These are phyloP conservation scores for Fusarium bulbicola DNA, from an alignment of 2,329 filamentous ascomycete species.

Conservation along the genomic window DNA sequence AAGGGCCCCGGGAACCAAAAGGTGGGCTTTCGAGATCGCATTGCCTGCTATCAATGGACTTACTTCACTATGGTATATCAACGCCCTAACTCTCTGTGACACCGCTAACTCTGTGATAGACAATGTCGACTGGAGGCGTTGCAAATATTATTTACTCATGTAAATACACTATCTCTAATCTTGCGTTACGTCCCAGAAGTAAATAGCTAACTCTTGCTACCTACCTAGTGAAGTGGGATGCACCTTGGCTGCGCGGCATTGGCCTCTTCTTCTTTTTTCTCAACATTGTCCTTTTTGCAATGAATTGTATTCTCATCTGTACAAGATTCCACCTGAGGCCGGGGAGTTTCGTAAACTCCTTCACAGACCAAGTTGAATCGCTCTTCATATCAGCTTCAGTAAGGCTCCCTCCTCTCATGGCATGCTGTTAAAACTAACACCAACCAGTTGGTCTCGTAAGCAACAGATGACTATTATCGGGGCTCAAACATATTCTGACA, in stretches of 20 bases:
- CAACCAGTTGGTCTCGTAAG: constrained; percentile 56
- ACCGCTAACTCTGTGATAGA: constrained; percentile 25
- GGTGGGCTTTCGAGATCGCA: constrained; percentile 59
- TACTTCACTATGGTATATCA: constrained; percentile 70
- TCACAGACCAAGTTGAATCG: constrained; percentile 80
- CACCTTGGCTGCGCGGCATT: constrained; percentile 65
- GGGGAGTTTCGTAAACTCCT: constrained; percentile 74
- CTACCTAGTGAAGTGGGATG: constrained; percentile 41
- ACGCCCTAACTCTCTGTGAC: neutral
- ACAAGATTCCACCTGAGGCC: constrained; percentile 76
- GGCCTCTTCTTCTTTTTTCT: constrained; percentile 70
- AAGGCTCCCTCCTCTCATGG: constrained; percentile 9
- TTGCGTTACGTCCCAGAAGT: neutral
- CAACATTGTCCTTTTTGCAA: constrained; percentile 69
- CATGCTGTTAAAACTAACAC: neutral
- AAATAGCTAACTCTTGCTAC: neutral
- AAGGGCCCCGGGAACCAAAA: constrained; percentile 40
- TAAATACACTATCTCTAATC: neutral
- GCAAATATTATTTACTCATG: constrained; percentile 61
- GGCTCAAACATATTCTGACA: neutral
- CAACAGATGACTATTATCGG: neutral
- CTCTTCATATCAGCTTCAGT: constrained; percentile 78
- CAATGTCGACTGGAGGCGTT: constrained; percentile 64
- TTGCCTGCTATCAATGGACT: constrained; percentile 72
- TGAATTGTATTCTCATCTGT: constrained; percentile 71